Percentiles rank a stretch among this genome's conserved stretches.
phyloP scores from a whole-genome alignment of 2,329 filamentous ascomycete genomes.

The Cordyceps militaris region DNA sequence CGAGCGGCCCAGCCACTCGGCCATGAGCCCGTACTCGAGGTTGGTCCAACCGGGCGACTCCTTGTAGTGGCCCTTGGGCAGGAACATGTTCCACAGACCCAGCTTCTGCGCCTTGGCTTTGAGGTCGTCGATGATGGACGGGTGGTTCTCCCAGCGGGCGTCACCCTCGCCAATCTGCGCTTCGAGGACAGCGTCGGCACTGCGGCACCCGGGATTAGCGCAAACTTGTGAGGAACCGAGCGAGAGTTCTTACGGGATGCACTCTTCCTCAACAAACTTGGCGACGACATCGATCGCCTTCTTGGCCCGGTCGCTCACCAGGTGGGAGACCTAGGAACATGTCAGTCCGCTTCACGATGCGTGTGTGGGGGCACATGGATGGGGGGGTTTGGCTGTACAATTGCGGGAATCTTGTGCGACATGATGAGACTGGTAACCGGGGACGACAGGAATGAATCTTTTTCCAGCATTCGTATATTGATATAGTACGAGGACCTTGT shows the following conservation, averaged over 20 bases:
- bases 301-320: constrained; percentile 77
- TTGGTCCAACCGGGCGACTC: constrained; percentile 93
- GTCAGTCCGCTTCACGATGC: background rate
- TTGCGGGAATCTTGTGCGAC: constrained; percentile 39
- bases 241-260: constrained; percentile 55
- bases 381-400: constrained; percentile 32
- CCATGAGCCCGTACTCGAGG: constrained; percentile 96
- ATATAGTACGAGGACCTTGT: background rate
- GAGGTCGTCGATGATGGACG: constrained; percentile 76
- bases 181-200: constrained; percentile 70
- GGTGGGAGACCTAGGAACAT: constrained; percentile 35
- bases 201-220: constrained; percentile 22
- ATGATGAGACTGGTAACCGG: constrained; percentile 23
- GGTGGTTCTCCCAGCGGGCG: constrained; percentile 72
- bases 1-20: constrained; percentile 87
- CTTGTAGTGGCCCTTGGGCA: constrained; percentile 90
- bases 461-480: constrained; percentile 12
- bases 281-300: constrained; percentile 81
- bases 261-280: constrained; percentile 96
- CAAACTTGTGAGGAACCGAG: background rate
- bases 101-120: constrained; percentile 76
- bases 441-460: constrained; percentile 4
- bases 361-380: background rate
- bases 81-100: constrained; percentile 97
- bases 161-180: constrained; percentile 74